Evolutionary conservation across 139 green algal genomes (phyloP), one percentile per base, ranked within the genome.

Genomic region (Tetraselmis striata): DNA sequence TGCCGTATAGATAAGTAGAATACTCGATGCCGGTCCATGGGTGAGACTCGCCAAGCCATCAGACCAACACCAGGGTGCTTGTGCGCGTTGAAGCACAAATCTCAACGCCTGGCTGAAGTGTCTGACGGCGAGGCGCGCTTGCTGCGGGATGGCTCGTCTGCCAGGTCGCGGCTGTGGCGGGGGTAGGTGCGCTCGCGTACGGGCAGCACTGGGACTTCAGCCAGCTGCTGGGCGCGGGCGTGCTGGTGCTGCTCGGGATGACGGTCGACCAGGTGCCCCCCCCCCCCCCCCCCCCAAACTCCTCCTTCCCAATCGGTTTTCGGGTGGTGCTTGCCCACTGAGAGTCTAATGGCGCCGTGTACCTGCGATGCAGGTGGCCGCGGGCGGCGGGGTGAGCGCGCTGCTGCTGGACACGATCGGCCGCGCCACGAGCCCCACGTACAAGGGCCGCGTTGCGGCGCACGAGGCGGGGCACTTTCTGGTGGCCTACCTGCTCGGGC

Each of bases 401-500:
- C 89, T 98, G 28, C 31, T 93, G 0, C 45, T 98, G 23, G 95
- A 98, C 85, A 90, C 80, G 0, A 31, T 92, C 1, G 94, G 85
- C 0, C 84, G 93, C 2, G 2, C 93, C 2, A 77, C 96, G 1
- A 88, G 58, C 59, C 23, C 81, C 11, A 88, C n/a, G 0, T 97
- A 95, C 80, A 76, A 27, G 22, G 80, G 91, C 31, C 83, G 94
- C 0, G 93, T 98, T 25, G 91, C 93, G 0, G 59, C 89, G 22
- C 95, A 98, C 82, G 96, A 99, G 84, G 94, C 96, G 0, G 96
- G 95, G 0, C 96, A 99, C 87, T 96, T 99, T 80, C 87, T 99
- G 26, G 84, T 97, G 2, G 96, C 96, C 18, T 99, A 99, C 85
- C 84, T 98, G 28, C 29, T 97, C 27, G 96, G 97, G 11, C 86